Base-by-base conservation (phyloP, 1,139 yeast genomes). In the Debaryomyces subglobosus region DNA sequence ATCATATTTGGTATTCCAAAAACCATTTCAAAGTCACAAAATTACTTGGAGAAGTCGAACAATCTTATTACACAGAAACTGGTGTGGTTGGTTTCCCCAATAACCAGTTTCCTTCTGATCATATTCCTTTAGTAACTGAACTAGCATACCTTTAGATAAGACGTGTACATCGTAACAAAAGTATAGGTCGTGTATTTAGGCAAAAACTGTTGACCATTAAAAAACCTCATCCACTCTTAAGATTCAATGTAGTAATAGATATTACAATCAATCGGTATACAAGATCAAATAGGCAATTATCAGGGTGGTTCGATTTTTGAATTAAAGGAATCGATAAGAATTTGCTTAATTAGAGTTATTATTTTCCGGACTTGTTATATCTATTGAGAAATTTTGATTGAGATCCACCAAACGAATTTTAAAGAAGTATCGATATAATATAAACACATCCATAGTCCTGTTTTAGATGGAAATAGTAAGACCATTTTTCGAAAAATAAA, bases 1-100 rank as follows among this genome's bases (percentile, higher is more conserved):
- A 82, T 56, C 84, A 82, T 58, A 77, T 82, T n/a, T 81, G 85
- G 83, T 78, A 69, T 53, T 77, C 77, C 49, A 66, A 67, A 15
- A 62, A 67, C 54, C 55, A 53, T 27, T 57, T 63, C 37, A 46
- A 49, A 23, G 58, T 60, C 2, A 40, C 48, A n/a, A 51, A 52
- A 36, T 49, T 65, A 15, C 49, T 65, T 18, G 59, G 68, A 23
- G 63, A 55, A 24, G 69, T 65, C 20, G 61, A 62, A 45, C 45
- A 48, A n/a, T 37, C 43, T 3, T 65, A 64, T 45, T 53, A 53
- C 25, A 29, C 49, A 10, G 49, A 51, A 35, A 43, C 46, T n/a
- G 40, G 51, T 12, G 54, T 60, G 2, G 46, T 50, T 10, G 77
- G 78, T 2, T 72, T 74, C 49, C 80, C 80, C 1, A 71, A 74